Evolutionary conservation across 2,329 filamentous ascomycete species (phyloP), one percentile per base, ranked within the genome.

Genomic region (Ilyonectria sp.): DNA sequence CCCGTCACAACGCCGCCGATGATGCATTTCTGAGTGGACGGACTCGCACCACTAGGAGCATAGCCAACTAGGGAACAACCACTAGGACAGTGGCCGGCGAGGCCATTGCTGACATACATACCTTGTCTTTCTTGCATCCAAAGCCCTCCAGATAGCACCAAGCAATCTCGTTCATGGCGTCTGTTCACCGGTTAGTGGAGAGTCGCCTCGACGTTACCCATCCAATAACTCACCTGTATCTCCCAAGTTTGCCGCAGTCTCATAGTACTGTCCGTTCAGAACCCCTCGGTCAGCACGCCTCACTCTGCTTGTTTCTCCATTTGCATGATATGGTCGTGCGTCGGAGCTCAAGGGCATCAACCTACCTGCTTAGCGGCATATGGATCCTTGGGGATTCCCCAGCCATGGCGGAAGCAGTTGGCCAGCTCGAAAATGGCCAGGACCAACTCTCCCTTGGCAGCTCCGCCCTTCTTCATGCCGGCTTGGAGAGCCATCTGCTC

Each of bases 101-200:
- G 49, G 60, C 65, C 56, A 62, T 43, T 64, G 47, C 56, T 56
- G 44, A 60, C 64, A 53, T 52, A 89, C 93, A 82, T 87, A 98
- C 95, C 93, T 97, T 98, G 85, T 99, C 95, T 82, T 98, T 99
- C 81, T 94, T 96, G 78, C 94, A 95, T 37, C 96, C 96, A 82
- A 97, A 97, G n/a, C 96, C 96, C 79, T 98, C 93, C 31, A 97
- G 82, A 86, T 96, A 98, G 84, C 96, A 99, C 94, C 94, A 97
- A 40, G 91, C 96, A 60, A 92, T 92, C 82, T 98, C 95, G 79
- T 98, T 97, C 95, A 98, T 97, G 65, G 95, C 96, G 84, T 99
- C 96, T 91, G 74, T 68, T 67, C 62, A 60, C 49, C 55, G 52
- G 60, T 68, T 47, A 69, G 65, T 49, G 35, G 31, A 59, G 53